These are phyloP conservation scores for Cenchrus fungigraminus DNA, from an alignment of 176 grass and related monocot genomes.

Conservation along the genomic window DNA sequence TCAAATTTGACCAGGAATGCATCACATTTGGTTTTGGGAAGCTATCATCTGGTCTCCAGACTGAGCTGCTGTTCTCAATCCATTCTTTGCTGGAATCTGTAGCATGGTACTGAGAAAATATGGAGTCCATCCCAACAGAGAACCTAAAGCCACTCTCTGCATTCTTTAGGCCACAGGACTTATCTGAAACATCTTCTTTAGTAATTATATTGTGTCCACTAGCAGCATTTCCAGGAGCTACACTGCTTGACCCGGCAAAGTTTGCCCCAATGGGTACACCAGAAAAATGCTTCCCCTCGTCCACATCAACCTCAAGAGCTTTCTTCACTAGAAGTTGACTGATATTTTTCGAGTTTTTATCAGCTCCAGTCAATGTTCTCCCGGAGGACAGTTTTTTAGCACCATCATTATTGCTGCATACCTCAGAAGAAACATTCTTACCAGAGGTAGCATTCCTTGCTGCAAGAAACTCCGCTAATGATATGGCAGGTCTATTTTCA, in stretches of 20 bases:
- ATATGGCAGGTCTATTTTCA: slow-evolving; percentile 22
- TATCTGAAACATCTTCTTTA: slow-evolving; percentile 25
- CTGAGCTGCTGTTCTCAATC: slow-evolving; percentile 24
- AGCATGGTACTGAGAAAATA: slow-evolving; percentile 17
- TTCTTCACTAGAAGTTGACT: slow-evolving; percentile 42
- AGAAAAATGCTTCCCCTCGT: neutral
- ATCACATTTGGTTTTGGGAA: slow-evolving; percentile 28
- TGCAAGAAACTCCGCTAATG: slow-evolving; percentile 48
- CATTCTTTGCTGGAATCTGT: slow-evolving; percentile 16
- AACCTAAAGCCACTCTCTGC: neutral
- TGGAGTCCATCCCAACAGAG: slow-evolving; percentile 18
- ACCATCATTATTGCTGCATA: slow-evolving; percentile 10
- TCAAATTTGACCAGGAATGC: slow-evolving; percentile 36
- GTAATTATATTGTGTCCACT: slow-evolving; percentile 17
- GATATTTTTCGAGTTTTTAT: slow-evolving; percentile 25
- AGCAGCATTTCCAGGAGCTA: slow-evolving; percentile 14
- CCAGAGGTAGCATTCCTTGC: slow-evolving; percentile 24
- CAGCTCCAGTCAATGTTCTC: slow-evolving; percentile 18
- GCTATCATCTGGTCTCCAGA: slow-evolving; percentile 22
- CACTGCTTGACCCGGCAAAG: slow-evolving; percentile 28
- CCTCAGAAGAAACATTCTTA: slow-evolving; percentile 35
- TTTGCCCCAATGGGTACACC: neutral
- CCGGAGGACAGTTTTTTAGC: slow-evolving; percentile 24
- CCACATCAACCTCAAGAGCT: slow-evolving; percentile 36
- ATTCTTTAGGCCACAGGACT: slow-evolving; percentile 16